phyloP scores from a whole-genome alignment of 306 rosid species.

The Quercus alba region DNA sequence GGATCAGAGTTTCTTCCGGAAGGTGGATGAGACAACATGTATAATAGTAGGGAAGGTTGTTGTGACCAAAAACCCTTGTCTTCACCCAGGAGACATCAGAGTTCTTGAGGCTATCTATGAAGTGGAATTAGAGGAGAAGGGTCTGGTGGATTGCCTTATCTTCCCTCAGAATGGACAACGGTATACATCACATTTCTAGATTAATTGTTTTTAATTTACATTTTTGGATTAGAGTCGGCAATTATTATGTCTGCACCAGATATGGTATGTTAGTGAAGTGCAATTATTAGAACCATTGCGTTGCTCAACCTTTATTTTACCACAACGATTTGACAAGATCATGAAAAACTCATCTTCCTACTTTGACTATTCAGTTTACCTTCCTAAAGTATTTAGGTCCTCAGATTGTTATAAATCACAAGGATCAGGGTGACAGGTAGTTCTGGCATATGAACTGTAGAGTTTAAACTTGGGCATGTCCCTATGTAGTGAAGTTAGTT shows the following conservation, averaged over 20 bases:
- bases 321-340: not conserved
- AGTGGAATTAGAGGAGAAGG: constrained; percentile 61
- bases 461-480: not conserved
- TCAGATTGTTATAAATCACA: not conserved
- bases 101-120: constrained; percentile 70
- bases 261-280: not conserved
- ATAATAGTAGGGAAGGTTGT: constrained; percentile 59
- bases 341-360: not conserved
- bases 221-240: not conserved
- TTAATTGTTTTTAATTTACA: constrained; percentile 11
- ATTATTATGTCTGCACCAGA: not conserved
- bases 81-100: constrained; percentile 89
- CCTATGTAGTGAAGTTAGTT: not conserved
- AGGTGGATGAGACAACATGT: constrained; percentile 57
- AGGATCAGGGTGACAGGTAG: not conserved
- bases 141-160: constrained; percentile 40
- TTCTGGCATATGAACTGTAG: not conserved
- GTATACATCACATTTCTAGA: constrained; percentile 30
- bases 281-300: not conserved
- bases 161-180: constrained; percentile 28
- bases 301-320: not conserved
- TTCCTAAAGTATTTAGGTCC: not conserved
- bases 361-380: not conserved
- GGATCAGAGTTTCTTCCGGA: constrained; percentile 53
- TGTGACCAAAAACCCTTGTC: constrained; percentile 84